These are phyloP conservation scores for Chaetothyriales sp. DNA, from an alignment of 2,329 filamentous ascomycete species.

Conservation along the genomic window DNA sequence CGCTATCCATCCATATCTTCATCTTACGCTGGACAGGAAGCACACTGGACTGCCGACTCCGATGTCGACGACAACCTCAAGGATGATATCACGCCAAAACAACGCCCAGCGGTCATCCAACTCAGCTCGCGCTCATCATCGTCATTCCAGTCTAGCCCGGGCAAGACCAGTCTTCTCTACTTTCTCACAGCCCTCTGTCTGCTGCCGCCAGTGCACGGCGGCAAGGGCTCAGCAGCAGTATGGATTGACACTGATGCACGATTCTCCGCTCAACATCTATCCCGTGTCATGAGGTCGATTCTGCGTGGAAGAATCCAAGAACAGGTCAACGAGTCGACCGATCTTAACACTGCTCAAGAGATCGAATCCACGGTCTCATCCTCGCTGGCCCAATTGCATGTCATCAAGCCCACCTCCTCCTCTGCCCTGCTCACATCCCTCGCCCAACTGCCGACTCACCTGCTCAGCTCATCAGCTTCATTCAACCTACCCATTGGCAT, in stretches of 20 bases:
- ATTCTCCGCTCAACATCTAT: constrained; percentile 37
- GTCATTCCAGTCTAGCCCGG: constrained; percentile 20
- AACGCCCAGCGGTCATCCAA: constrained; percentile 31
- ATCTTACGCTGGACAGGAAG: neutral
- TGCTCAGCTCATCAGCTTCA: constrained; percentile 31
- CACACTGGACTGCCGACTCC: constrained; percentile 4
- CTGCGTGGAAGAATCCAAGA: constrained; percentile 5
- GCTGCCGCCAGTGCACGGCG: constrained; percentile 31
- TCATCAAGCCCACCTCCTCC: constrained; percentile 41
- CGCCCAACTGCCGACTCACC: constrained; percentile 32
- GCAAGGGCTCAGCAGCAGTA: constrained; percentile 36
- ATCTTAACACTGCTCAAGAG: constrained; percentile 17
- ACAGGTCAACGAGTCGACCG: constrained; percentile 15
- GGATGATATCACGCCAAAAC: neutral
- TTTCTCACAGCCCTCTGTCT: constrained; percentile 37
- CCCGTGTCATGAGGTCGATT: constrained; percentile 17
- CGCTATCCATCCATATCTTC: constrained; percentile 15
- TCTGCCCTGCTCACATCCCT: constrained; percentile 36
- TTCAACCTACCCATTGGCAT: constrained; percentile 32
- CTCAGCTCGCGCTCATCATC: constrained; percentile 37
- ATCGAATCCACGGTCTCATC: neutral
- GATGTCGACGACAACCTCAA: neutral
- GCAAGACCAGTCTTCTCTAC: constrained; percentile 46
- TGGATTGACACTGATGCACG: constrained; percentile 41
- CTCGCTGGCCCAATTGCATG: constrained; percentile 40